phyloP scores from a whole-genome alignment of 495 filamentous ascomycete genomes.

The Penicillium waksmanii region DNA sequence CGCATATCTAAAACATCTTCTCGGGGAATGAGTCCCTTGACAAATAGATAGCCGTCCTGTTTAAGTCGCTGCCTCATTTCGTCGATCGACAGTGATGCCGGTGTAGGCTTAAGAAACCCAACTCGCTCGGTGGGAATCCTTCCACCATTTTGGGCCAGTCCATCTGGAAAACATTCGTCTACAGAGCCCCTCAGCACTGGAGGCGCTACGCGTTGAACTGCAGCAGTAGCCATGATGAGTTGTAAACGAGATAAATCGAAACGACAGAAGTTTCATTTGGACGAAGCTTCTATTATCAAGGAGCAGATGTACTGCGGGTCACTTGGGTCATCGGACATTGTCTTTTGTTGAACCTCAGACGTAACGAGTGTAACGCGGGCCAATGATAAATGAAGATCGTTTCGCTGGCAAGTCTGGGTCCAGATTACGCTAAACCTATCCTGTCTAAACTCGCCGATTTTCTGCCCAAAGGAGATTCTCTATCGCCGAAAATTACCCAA shows the following conservation, averaged over 20 bases:
- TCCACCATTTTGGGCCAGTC: slow-evolving; percentile 32
- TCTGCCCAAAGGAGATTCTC: not conserved
- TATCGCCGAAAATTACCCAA: not conserved
- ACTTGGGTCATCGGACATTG: not conserved
- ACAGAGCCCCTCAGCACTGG: slow-evolving; percentile 10
- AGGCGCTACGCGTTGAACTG: not conserved
- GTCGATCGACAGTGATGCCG: slow-evolving; percentile 17
- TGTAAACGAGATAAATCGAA: not conserved
- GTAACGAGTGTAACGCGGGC: slow-evolving; percentile 6
- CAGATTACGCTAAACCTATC: not conserved
- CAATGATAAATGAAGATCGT: not conserved
- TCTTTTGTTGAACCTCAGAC: not conserved
- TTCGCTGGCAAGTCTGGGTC: not conserved
- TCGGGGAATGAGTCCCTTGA: slow-evolving; percentile 55
- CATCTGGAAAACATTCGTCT: slow-evolving; percentile 15
- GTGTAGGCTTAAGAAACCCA: slow-evolving; percentile 19
- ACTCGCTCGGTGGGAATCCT: slow-evolving; percentile 19
- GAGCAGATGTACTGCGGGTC: not conserved
- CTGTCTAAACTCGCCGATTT: not conserved
- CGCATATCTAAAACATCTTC: slow-evolving; percentile 53
- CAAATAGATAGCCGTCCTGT: slow-evolving; percentile 55
- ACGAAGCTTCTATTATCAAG: not conserved
- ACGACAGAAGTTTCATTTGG: not conserved
- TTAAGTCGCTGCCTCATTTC: slow-evolving; percentile 47
- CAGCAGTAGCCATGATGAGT: slow-evolving; percentile 7